phyloP scores from a whole-genome alignment of 257 asterid genomes.

The Solanum medicagineum region DNA sequence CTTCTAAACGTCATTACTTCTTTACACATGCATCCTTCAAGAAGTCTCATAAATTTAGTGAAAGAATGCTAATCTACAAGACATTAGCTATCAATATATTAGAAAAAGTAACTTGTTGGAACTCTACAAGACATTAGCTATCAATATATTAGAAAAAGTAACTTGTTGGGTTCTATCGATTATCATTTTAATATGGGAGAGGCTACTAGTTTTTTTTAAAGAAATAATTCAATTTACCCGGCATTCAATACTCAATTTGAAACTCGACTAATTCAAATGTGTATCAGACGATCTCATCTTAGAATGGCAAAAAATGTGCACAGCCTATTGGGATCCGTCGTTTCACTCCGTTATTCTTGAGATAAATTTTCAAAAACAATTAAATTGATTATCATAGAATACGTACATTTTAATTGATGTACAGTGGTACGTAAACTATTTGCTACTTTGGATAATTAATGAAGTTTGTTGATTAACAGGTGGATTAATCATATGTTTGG shows the following conservation, averaged over 20 bases:
- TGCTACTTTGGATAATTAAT: background rate
- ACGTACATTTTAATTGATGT: background rate
- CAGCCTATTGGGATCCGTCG: no score
- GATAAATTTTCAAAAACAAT: background rate
- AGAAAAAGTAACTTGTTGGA: background rate
- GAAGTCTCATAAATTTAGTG: background rate
- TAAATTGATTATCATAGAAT: background rate
- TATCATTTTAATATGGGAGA: background rate
- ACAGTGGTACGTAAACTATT: background rate
- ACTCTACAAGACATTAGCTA: background rate
- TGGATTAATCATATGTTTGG: background rate
- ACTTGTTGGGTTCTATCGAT: background rate
- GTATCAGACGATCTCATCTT: background rate
- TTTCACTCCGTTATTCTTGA: background rate
- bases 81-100: background rate
- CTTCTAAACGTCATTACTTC: background rate
- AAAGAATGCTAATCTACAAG: background rate
- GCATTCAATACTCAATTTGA: background rate
- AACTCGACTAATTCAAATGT: background rate
- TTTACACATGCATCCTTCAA: background rate
- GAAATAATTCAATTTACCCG: background rate
- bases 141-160: no score
- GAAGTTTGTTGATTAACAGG: background rate
- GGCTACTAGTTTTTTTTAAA: background rate
- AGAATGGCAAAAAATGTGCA: background rate